Evolutionary conservation across 1,139 yeast genomes (phyloP).

Genomic region (Taphrina pruni): DNA sequence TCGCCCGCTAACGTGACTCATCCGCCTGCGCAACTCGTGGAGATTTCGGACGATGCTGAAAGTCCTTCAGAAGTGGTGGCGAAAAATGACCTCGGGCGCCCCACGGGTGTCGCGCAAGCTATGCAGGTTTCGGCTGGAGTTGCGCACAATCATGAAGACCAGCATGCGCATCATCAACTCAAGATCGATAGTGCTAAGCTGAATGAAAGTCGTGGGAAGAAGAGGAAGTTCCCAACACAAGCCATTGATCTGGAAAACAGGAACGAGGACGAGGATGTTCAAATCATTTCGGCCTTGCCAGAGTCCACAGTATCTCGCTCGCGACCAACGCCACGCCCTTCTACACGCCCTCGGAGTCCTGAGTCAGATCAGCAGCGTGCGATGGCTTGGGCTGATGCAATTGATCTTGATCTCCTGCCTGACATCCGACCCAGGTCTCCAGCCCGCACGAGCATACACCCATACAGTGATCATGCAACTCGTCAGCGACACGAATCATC

Average conservation of each 20-base stretch:
- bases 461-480: not conserved
- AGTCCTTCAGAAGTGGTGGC: not conserved
- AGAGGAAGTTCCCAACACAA: not conserved
- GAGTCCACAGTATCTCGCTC: not conserved
- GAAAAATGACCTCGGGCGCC: not conserved
- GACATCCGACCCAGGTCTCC: conserved; percentile 17
- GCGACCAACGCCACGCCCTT: not conserved
- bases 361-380: not conserved
- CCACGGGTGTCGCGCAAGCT: not conserved
- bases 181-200: too few relatives aligned
- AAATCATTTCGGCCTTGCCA: conserved; percentile 14
- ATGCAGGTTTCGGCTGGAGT: too few relatives aligned
- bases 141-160: not conserved
- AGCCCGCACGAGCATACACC: not conserved
- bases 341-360: not conserved
- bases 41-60: conserved; percentile 4
- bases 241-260: not conserved
- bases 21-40: not conserved
- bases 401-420: conserved; percentile 20
- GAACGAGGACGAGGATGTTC: conserved; percentile 11
- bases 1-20: not conserved
- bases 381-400: not conserved
- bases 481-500: not conserved
- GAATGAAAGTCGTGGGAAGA: not conserved
- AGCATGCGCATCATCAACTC: too few relatives aligned